These are phyloP conservation scores for Annulohypoxylon stygium DNA, from an alignment of 495 filamentous ascomycete genomes.

Conservation along the genomic window DNA sequence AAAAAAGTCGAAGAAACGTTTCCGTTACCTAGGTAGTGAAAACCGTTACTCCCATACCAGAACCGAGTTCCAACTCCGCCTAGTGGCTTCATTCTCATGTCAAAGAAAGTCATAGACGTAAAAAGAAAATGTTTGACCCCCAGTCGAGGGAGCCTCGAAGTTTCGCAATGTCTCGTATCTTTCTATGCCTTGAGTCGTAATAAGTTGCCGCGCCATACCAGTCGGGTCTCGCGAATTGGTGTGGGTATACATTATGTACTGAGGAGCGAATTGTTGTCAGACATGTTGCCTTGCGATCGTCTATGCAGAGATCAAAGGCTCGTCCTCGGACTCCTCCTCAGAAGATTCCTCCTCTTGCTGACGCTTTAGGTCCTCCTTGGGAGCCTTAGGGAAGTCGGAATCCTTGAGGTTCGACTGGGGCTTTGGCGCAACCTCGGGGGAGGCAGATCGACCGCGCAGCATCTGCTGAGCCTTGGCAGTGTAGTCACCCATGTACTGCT, in stretches of 20 bases:
- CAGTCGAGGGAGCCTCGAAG: conserved; percentile 32
- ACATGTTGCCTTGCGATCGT: conserved; percentile 15
- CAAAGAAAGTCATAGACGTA: conserved; percentile 41
- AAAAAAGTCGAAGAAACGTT: conserved; percentile 35
- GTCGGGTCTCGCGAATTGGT: conserved; percentile 33
- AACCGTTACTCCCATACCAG: conserved; percentile 34
- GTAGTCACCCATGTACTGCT: conserved; percentile 86
- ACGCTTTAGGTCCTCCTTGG: conserved; percentile 57
- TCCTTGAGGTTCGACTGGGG: conserved; percentile 57
- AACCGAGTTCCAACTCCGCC: conserved; percentile 32
- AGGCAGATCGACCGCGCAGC: conserved; percentile 63
- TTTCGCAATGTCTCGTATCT: conserved; percentile 46
- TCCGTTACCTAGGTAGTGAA: conserved; percentile 23
- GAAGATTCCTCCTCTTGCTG: conserved; percentile 27
- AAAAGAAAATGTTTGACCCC: conserved; percentile 32
- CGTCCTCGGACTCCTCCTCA: conserved; percentile 44
- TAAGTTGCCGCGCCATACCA: conserved; percentile 40
- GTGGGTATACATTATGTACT: conserved; percentile 33
- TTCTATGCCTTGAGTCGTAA: conserved; percentile 55
- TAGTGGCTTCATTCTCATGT: conserved; percentile 32
- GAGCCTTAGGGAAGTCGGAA: conserved; percentile 73
- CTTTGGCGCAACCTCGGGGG: conserved; percentile 57
- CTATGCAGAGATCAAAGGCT: conserved; percentile 58
- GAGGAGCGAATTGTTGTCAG: conserved; percentile 22
- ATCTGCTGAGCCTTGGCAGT: conserved; percentile 85